Conservation (phyloP, 257 asterid species). For the Oldenlandia corymbosa region DNA sequence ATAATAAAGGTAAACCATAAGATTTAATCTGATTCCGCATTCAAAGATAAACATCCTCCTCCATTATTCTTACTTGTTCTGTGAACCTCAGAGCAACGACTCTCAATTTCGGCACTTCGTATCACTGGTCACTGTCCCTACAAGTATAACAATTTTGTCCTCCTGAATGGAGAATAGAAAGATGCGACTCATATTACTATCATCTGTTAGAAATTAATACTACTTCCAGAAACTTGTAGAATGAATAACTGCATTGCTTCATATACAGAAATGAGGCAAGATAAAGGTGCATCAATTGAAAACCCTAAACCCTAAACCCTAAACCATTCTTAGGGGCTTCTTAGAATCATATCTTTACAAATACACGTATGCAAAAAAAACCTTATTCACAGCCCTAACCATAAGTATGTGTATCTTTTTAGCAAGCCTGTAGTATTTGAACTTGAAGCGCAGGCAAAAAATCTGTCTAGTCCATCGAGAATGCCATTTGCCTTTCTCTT, state of each 20-base stretch:
- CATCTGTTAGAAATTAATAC: too few relatives aligned
- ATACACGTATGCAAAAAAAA: too few relatives aligned
- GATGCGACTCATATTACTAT: not conserved
- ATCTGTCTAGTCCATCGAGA: slow-evolving; percentile 30
- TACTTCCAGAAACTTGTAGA: too few relatives aligned
- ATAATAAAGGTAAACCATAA: not conserved
- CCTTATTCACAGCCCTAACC: too few relatives aligned
- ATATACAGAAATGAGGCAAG: not conserved
- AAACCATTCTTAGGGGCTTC: too few relatives aligned
- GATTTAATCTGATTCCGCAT: slow-evolving; percentile 1
- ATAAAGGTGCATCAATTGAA: not conserved
- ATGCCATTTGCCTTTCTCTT: slow-evolving; percentile 45
- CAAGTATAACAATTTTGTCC: slow-evolving; percentile 31
- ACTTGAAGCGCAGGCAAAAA: slow-evolving; percentile 7
- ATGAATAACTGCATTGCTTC: too few relatives aligned
- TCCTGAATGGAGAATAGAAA: slow-evolving; percentile 15
- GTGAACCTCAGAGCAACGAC: slow-evolving; percentile 40
- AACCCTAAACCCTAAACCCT: too few relatives aligned
- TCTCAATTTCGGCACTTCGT: slow-evolving; percentile 29
- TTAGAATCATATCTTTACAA: too few relatives aligned
- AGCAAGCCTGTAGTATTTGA: slow-evolving; percentile 16
- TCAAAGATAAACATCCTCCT: slow-evolving; percentile 32
- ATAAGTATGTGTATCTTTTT: too few relatives aligned
- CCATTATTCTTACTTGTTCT: slow-evolving; percentile 36
- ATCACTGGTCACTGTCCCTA: slow-evolving; percentile 37